These are phyloP conservation scores for Trichoderma reesei DNA, from an alignment of 495 filamentous ascomycete genomes.

Conservation along the genomic window DNA sequence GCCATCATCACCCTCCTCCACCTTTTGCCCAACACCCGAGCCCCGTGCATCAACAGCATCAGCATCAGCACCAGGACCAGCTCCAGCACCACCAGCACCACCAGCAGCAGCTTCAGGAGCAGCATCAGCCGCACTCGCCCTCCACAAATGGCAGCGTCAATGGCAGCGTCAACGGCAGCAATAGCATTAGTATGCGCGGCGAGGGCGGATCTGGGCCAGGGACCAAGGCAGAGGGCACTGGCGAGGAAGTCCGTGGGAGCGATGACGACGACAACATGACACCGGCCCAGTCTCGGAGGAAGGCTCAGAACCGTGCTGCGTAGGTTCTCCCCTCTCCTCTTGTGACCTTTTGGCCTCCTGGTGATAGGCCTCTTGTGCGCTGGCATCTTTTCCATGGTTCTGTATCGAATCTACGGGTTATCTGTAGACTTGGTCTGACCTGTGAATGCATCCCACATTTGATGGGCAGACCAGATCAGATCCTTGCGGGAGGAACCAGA, in stretches of 20 bases:
- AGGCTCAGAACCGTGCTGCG: slow-evolving; percentile 95
- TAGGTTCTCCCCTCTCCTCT: slow-evolving; percentile 39
- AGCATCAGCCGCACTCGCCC: slow-evolving; percentile 5
- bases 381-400: neutral
- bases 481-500: too few relatives aligned
- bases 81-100: neutral
- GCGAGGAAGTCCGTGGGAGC: slow-evolving; percentile 33
- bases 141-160: slow-evolving; percentile 10
- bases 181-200: neutral
- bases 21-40: slow-evolving; percentile 14
- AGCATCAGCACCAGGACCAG: slow-evolving; percentile 8
- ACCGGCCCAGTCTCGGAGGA: slow-evolving; percentile 75
- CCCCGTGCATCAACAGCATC: slow-evolving; percentile 13
- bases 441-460: too few relatives aligned
- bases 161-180: slow-evolving; percentile 3
- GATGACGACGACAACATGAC: slow-evolving; percentile 51
- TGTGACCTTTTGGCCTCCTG: neutral
- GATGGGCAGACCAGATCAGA: too few relatives aligned
- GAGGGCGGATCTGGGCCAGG: neutral
- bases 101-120: slow-evolving; percentile 15
- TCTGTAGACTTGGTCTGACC: too few relatives aligned
- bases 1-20: slow-evolving; percentile 18
- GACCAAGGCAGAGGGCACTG: slow-evolving; percentile 18
- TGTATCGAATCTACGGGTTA: too few relatives aligned
- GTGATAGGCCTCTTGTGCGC: neutral